Evolutionary conservation across 441 rosid genomes (phyloP), one percentile per base, ranked within the genome.

Genomic region (Pelargonium australe): DNA sequence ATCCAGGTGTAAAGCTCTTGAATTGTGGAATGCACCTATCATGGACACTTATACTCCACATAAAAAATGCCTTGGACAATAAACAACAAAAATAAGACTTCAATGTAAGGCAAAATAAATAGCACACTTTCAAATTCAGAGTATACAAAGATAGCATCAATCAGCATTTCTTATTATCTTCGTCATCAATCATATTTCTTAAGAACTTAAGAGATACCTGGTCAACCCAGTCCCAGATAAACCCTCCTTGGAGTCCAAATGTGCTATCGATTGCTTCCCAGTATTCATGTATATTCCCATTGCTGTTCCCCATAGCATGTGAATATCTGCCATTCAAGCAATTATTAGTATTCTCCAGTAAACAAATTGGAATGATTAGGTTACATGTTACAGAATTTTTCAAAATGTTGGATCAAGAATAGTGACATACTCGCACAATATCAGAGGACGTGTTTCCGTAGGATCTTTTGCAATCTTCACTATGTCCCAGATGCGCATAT

Each of bases 211-310:
- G 23, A 41, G 64, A 76, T 78, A 94, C 99, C 98, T 92, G 95
- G 75, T 95, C 99, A 79, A 81, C 96, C 99, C 99, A 95, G 0
- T 95, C 99, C 99, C 99, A 95, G 76, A 95, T 89, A 80, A 95
- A 92, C 67, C 99, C 99, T 79, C 99, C 99, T 80, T 95, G 99
- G 58, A 95, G 95, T 80, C 99, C 99, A 74, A 95, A 95, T 41
- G 89, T 89, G 76, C 74, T 81, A 76, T 95, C 96, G 78, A 92
- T 92, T 66, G 97, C 98, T 75, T 90, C 91, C 99, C 99, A 95
- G 76, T 95, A 95, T 73, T 87, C 88, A 61, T 78, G 81, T 66
- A 95, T 78, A 79, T 92, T 95, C 47, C 99, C 99, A 68, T 68
- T 87, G 86, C 99, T 95, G 78, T 95, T 95, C 64, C 97, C 99